Evolutionary conservation across 106 monocot genomes (phyloP).

Genomic region (Phalaenopsis equestris): DNA sequence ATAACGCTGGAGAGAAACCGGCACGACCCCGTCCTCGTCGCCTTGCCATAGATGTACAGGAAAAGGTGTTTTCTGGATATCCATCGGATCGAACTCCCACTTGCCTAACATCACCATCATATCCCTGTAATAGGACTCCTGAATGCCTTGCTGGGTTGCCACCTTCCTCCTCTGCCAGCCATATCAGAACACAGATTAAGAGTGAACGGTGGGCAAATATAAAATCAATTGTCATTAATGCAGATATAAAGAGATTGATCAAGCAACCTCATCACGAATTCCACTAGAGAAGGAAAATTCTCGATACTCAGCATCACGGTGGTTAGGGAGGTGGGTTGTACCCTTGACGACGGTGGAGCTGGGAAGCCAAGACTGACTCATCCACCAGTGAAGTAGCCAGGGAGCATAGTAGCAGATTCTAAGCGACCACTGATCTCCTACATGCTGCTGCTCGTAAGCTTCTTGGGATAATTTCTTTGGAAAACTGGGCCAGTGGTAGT

Average conservation of each 20-base stretch:
- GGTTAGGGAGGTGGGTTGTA: constrained; percentile 40
- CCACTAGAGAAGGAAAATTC: constrained; percentile 13
- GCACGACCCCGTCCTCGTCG: constrained; percentile 64
- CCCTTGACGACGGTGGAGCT: constrained; percentile 47
- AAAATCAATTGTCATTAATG: too few species aligned
- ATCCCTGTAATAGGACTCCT: constrained; percentile 48
- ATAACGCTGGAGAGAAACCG: constrained; percentile 48
- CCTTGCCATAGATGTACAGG: constrained; percentile 71
- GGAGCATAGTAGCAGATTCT: constrained; percentile 53
- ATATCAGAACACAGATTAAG: background rate
- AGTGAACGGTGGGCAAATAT: too few species aligned
- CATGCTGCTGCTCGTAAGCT: constrained; percentile 19
- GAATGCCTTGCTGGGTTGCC: constrained; percentile 64
- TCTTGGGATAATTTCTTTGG: constrained; percentile 10
- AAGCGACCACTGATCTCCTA: constrained; percentile 57
- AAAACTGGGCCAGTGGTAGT: constrained; percentile 66
- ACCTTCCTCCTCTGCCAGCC: constrained; percentile 27
- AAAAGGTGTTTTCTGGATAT: constrained; percentile 23
- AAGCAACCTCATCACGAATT: constrained; percentile 19
- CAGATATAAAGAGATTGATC: too few species aligned
- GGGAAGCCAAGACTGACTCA: constrained; percentile 54
- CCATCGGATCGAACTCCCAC: constrained; percentile 82
- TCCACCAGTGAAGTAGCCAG: constrained; percentile 72
- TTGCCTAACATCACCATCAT: constrained; percentile 65
- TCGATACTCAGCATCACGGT: constrained; percentile 24